These are phyloP conservation scores for Amaranthus hypochondriacus DNA, from an alignment of 148 eudicot species.

Conservation along the genomic window DNA sequence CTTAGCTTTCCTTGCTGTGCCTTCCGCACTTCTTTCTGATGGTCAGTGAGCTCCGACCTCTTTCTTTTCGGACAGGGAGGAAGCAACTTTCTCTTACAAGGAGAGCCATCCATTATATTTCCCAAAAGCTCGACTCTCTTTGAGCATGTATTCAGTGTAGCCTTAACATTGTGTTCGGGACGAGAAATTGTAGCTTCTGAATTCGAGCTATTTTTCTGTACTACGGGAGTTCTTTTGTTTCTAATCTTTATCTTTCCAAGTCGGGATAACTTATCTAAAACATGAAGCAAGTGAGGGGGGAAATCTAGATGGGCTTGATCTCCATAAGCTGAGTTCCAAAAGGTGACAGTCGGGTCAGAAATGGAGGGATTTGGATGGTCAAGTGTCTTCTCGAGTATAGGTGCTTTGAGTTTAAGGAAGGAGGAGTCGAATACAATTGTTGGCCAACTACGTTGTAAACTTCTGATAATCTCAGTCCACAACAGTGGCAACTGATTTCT, in stretches of 20 bases:
- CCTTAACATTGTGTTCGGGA: conserved; percentile 32
- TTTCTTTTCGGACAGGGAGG: conserved; percentile 39
- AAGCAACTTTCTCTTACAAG: conserved; percentile 10
- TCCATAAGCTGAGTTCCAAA: conserved; percentile 80
- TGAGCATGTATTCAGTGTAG: conserved; percentile 43
- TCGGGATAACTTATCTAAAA: conserved; percentile 63
- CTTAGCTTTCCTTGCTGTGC: conserved; percentile 74
- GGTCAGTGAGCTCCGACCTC: conserved; percentile 64
- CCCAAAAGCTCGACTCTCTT: conserved; percentile 62
- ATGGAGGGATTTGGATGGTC: conserved; percentile 63
- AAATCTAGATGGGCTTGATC: conserved; percentile 40
- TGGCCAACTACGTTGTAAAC: conserved; percentile 53
- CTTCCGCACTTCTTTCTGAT: conserved; percentile 83
- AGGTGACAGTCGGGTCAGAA: conserved; percentile 49
- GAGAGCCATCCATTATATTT: conserved; percentile 14
- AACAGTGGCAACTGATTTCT: conserved; percentile 38
- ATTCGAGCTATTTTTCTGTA: conserved; percentile 17
- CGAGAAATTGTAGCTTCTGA: conserved; percentile 14
- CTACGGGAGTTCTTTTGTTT: conserved; percentile 23
- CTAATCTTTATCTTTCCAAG: conserved; percentile 42
- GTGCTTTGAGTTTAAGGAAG: conserved; percentile 54
- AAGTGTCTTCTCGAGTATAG: conserved; percentile 54
- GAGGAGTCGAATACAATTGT: conserved; percentile 49
- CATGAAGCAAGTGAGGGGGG: conserved; percentile 46
- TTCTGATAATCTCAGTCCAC: conserved; percentile 57